Evolutionary conservation across 306 rosid species (phyloP).

Genomic region (Astragalus glycyphyllos): DNA sequence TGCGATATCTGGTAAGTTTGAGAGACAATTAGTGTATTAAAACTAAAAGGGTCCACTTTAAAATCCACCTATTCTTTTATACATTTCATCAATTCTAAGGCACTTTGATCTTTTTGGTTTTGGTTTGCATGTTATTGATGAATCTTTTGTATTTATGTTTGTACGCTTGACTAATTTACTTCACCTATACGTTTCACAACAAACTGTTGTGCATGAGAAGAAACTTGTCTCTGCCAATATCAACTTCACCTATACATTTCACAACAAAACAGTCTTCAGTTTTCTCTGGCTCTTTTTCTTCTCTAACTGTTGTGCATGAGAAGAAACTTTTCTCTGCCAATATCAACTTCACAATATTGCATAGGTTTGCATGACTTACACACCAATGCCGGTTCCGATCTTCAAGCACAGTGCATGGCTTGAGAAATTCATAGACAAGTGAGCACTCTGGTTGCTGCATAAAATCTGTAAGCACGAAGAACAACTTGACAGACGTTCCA

Average conservation of each 20-base stretch:
- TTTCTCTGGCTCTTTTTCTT: background rate
- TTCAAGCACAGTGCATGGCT: background rate
- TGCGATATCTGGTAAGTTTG: background rate
- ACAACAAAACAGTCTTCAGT: background rate
- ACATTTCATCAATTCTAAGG: conserved; percentile 18
- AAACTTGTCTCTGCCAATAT: too few species aligned
- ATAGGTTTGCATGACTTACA: background rate
- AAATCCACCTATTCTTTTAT: background rate
- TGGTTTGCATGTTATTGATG: background rate
- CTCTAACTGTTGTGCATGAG: background rate
- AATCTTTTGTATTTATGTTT: background rate
- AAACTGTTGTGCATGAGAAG: too few species aligned
- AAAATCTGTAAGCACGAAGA: background rate
- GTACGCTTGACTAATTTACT: too few species aligned
- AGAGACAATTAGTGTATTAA: background rate
- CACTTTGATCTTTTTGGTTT: conserved; percentile 13
- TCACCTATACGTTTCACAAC: background rate
- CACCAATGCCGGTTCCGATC: background rate
- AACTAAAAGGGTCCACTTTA: background rate
- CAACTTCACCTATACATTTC: too few species aligned
- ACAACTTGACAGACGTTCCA: background rate
- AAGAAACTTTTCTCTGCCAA: background rate
- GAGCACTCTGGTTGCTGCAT: conserved; percentile 9
- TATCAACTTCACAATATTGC: background rate
- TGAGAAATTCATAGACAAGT: background rate